phyloP scores from a whole-genome alignment of 2,329 filamentous ascomycete species.

The Beauveria medogensis region DNA sequence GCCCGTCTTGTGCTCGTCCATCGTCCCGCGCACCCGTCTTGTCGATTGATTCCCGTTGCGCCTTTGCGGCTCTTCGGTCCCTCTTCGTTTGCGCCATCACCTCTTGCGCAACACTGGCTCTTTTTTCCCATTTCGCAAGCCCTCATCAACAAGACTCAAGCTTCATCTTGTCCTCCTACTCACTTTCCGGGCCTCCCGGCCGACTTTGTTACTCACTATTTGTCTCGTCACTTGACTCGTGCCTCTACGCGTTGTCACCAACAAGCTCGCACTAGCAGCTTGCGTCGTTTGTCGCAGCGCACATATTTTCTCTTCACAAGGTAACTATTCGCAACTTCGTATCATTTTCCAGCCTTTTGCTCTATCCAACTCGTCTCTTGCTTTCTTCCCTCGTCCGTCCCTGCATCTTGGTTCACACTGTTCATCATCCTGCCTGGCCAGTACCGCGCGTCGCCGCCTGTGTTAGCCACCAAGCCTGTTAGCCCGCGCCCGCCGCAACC shows the following conservation, averaged over 20 bases:
- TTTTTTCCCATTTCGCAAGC: neutral
- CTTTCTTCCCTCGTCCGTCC: neutral
- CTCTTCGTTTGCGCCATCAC: neutral
- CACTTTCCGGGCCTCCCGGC: neutral
- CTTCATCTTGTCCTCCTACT: neutral
- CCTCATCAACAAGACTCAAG: neutral
- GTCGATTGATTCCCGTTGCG: neutral
- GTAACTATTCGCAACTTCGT: conserved; percentile 5
- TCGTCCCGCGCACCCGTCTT: neutral
- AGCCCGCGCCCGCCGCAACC: conserved; percentile 5
- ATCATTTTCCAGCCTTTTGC: neutral
- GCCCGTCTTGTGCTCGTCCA: neutral
- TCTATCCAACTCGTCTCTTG: neutral
- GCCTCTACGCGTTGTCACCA: conserved; percentile 7
- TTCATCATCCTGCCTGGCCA: neutral
- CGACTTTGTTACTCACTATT: neutral
- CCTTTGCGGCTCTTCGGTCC: neutral
- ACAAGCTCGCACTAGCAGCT: neutral
- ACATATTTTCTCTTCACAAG: neutral
- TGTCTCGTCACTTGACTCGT: neutral
- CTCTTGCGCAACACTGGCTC: neutral
- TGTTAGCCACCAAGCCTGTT: neutral
- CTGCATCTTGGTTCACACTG: neutral
- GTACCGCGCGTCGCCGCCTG: conserved; percentile 4
- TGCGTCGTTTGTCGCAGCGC: conserved; percentile 2